These are phyloP conservation scores for Russula earlei DNA, from an alignment of 768 basidiomycete species.

Conservation along the genomic window DNA sequence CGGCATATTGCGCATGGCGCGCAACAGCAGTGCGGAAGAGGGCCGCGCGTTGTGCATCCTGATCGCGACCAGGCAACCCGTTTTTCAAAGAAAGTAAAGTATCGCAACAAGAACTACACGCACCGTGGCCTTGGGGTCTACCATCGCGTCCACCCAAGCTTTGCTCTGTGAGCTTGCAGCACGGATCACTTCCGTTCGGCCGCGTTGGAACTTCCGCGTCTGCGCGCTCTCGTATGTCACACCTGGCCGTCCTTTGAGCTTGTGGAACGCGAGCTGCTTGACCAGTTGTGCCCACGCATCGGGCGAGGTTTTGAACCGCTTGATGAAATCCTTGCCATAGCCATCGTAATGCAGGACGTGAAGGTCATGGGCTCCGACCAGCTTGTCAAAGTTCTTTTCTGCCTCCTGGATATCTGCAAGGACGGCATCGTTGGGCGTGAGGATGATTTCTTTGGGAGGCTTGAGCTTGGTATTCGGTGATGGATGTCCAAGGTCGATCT, in stretches of 20 bases:
- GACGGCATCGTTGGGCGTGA: conserved; percentile 52
- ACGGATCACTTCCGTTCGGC: conserved; percentile 93
- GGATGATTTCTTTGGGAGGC: conserved; percentile 56
- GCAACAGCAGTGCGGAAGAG: conserved; percentile 68
- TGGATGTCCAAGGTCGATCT: conserved; percentile 61
- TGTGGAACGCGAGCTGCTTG: conserved; percentile 93
- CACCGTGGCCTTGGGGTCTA: conserved; percentile 43
- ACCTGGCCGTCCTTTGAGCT: conserved; percentile 64
- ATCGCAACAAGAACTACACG: conserved; percentile 12
- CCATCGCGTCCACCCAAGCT: conserved; percentile 87
- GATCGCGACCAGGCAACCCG: neutral
- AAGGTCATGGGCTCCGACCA: conserved; percentile 73
- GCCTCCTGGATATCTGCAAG: conserved; percentile 46
- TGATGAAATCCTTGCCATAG: conserved; percentile 84
- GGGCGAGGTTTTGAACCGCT: conserved; percentile 72
- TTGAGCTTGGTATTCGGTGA: conserved; percentile 16
- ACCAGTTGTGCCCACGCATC: conserved; percentile 95
- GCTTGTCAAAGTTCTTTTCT: conserved; percentile 59
- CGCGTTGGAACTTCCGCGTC: conserved; percentile 84
- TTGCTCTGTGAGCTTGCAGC: conserved; percentile 74
- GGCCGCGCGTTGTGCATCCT: conserved; percentile 48
- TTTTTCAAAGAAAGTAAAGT: neutral
- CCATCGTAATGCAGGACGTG: conserved; percentile 27
- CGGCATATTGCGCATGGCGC: conserved; percentile 81
- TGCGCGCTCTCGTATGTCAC: conserved; percentile 92